Evolutionary conservation across 164 flowering plant genomes (phyloP).

Genomic region (Malania oleifera): DNA sequence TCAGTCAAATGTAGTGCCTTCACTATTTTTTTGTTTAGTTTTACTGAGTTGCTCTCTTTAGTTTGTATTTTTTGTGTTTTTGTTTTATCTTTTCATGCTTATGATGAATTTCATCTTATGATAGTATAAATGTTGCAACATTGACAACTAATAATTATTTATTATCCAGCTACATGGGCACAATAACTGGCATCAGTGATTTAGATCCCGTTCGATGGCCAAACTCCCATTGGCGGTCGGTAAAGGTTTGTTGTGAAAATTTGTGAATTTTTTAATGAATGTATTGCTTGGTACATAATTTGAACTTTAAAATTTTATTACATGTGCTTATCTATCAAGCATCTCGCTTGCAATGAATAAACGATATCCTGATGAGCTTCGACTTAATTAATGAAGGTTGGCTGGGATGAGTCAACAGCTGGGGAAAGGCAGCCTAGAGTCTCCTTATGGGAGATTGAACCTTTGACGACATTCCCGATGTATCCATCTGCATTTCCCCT

Average conservation of each 20-base stretch:
- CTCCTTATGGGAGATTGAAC: constrained; percentile 98
- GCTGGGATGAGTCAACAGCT: constrained; percentile 99
- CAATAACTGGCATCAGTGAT: constrained; percentile 85
- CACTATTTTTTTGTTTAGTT: no score
- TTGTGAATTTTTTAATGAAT: not conserved
- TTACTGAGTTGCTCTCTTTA: not conserved
- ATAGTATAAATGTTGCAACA: not conserved
- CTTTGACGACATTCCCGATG: constrained; percentile 94
- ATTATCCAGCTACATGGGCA: constrained; percentile 75
- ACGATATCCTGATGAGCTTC: not conserved
- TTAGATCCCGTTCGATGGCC: constrained; percentile 80
- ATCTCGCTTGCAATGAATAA: not conserved
- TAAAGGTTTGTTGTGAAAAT: constrained; percentile 48
- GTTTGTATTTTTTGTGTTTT: not conserved
- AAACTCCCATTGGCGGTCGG: constrained; percentile 94
- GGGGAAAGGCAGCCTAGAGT: constrained; percentile 99
- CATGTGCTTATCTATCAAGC: not conserved
- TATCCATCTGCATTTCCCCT: constrained; percentile 89
- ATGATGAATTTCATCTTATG: constrained; percentile 6
- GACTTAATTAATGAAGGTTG: constrained; percentile 52
- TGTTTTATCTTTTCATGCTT: not conserved
- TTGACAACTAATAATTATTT: constrained; percentile 10
- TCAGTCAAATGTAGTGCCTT: not conserved
- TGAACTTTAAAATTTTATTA: no score
- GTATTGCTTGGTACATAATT: not conserved